Percentiles rank a stretch among this genome's conserved stretches.
phyloP scores from a whole-genome alignment of 768 basidiomycete genomes.

The Termitomyces sp. region DNA sequence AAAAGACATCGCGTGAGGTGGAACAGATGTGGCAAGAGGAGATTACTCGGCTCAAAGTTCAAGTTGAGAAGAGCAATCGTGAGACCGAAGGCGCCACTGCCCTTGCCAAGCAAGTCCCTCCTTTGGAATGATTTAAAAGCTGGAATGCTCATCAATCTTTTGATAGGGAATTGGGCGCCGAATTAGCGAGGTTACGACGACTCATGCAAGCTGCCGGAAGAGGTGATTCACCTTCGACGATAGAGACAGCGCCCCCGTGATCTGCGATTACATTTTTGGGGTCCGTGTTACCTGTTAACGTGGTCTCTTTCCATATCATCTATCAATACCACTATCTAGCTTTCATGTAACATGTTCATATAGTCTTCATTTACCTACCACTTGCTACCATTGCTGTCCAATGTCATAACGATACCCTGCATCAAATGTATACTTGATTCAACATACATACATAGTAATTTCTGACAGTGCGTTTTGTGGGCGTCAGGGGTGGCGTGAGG shows the following conservation, averaged over 20 bases:
- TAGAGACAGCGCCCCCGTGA: slow-evolving; percentile 12
- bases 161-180: slow-evolving; percentile 50
- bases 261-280: not conserved
- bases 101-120: slow-evolving; percentile 54
- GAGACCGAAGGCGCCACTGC: slow-evolving; percentile 53
- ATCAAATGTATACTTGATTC: not conserved
- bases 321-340: slow-evolving; percentile 12
- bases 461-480: not conserved
- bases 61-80: slow-evolving; percentile 47
- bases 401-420: slow-evolving; percentile 10
- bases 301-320: not conserved
- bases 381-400: not conserved
- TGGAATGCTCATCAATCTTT: not conserved
- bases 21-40: slow-evolving; percentile 59
- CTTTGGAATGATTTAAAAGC: not conserved
- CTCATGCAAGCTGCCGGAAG: slow-evolving; percentile 60
- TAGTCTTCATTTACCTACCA: slow-evolving; percentile 8
- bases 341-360: slow-evolving; percentile 14
- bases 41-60: slow-evolving; percentile 45
- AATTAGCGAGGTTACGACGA: slow-evolving; percentile 64
- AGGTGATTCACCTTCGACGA: slow-evolving; percentile 10
- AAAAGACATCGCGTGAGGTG: slow-evolving; percentile 46
- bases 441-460: not conserved
- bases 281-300: not conserved
- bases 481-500: not conserved